These are phyloP conservation scores for Meyerozyma smithsonii DNA, from an alignment of 1,139 yeast species.

Conservation along the genomic window DNA sequence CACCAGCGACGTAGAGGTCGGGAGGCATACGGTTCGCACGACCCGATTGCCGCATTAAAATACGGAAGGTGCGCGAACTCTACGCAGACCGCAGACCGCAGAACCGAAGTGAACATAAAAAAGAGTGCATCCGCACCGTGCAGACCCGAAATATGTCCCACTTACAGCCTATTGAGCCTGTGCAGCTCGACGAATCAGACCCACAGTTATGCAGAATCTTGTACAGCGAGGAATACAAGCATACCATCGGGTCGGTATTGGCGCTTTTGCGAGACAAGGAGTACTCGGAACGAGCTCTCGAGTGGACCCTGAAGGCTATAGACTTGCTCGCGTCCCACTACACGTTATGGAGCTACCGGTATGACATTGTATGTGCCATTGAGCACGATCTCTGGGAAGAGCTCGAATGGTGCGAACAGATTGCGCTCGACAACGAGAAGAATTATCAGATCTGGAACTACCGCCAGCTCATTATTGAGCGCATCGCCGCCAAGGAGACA, in stretches of 20 bases:
- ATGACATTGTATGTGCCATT: conserved; percentile 44
- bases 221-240: conserved; percentile 67
- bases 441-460: conserved; percentile 97
- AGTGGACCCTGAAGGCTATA: conserved; percentile 60
- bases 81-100: neutral
- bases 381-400: conserved; percentile 39
- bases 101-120: neutral
- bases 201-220: conserved; percentile 68
- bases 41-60: conserved; percentile 1
- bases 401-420: conserved; percentile 70
- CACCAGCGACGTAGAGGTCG: neutral
- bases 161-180: conserved; percentile 23
- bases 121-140: neutral
- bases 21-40: conserved; percentile 1
- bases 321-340: conserved; percentile 82
- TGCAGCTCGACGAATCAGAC: conserved; percentile 41
- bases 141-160: neutral
- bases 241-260: conserved; percentile 56
- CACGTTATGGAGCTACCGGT: conserved; percentile 81
- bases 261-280: conserved; percentile 61
- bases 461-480: conserved; percentile 55
- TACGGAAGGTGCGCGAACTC: neutral
- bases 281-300: conserved; percentile 65
- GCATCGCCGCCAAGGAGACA: conserved; percentile 18
- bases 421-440: conserved; percentile 75